A percentile compares a stretch with the other conserved stretches of the same genome.
Conservation (phyloP, 2,329 filamentous ascomycete species). For the Biscogniauxia mediterranea region DNA sequence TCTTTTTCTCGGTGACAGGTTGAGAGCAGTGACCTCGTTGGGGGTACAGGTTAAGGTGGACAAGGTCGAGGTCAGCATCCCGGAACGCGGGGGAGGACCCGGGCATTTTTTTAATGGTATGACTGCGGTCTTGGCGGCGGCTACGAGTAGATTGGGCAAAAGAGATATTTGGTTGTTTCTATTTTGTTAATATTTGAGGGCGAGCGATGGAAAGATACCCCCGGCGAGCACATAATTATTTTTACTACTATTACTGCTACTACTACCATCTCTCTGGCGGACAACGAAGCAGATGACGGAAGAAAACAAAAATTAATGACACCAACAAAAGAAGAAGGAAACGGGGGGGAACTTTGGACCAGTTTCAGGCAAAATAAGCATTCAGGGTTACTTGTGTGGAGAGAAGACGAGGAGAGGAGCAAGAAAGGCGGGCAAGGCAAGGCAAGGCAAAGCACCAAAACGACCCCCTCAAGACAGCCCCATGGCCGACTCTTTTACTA, state of each 20-base stretch:
- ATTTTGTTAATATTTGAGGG: conserved; percentile 13
- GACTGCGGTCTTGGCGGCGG: conserved; percentile 19
- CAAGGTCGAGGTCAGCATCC: conserved; percentile 2
- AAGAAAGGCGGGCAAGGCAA: conserved; percentile 5
- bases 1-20: conserved; percentile 14
- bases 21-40: conserved; percentile 1
- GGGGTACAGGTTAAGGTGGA: conserved; percentile 6
- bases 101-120: conserved; percentile 16
- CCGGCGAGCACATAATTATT: conserved; percentile 4
- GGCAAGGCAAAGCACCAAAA: conserved; percentile 3
- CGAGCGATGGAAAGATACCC: conserved; percentile 28
- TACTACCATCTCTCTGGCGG: neutral
- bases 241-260: neutral
- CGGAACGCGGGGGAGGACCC: neutral
- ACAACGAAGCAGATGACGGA: conserved; percentile 11
- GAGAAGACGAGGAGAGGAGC: conserved; percentile 1
- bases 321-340: conserved; percentile 8
- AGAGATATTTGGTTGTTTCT: conserved; percentile 12
- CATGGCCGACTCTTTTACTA: neutral
- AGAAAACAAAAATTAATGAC: conserved; percentile 15
- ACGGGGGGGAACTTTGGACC: conserved; percentile 3
- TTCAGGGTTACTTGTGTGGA: conserved; percentile 8
- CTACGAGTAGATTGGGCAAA: conserved; percentile 23
- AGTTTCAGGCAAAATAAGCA: conserved; percentile 21
- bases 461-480: neutral